phyloP scores from a whole-genome alignment of 2,329 filamentous ascomycete species.

The Claviceps maximensis region DNA sequence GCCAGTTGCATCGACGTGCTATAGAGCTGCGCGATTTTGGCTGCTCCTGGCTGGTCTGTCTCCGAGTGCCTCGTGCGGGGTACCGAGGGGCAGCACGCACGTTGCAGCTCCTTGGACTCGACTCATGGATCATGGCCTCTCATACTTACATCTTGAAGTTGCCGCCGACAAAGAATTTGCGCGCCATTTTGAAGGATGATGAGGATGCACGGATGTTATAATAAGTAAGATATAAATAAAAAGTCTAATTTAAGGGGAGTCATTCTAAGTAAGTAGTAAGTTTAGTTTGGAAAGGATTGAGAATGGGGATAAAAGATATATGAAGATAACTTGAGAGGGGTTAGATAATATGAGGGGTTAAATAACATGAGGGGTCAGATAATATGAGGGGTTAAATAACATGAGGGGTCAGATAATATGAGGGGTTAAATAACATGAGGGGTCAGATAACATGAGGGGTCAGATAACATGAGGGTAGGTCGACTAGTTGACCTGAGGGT shows the following conservation, averaged over 20 bases:
- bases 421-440: too few species aligned
- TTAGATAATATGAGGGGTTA: too few species aligned
- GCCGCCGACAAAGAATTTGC: slow-evolving; percentile 93
- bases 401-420: too few species aligned
- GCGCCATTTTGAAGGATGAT: slow-evolving; percentile 48
- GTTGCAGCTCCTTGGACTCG: background rate
- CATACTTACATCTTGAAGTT: slow-evolving; percentile 95
- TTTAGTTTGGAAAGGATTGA: background rate
- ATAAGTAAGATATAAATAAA: background rate
- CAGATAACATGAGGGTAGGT: too few species aligned
- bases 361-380: too few species aligned
- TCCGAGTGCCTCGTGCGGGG: slow-evolving; percentile 7
- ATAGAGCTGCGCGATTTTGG: slow-evolving; percentile 17
- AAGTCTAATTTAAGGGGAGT: too few species aligned
- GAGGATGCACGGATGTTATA: background rate
- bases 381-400: too few species aligned
- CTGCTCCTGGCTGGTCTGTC: slow-evolving; percentile 9
- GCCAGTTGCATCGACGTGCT: background rate
- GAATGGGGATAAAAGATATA: background rate
- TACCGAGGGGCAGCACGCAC: slow-evolving; percentile 15
- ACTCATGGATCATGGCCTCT: background rate
- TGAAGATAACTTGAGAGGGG: too few species aligned
- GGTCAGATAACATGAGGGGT: too few species aligned
- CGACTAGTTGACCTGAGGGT: too few species aligned
- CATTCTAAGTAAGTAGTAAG: background rate